A percentile compares a stretch with the other conserved stretches of the same genome.
Evolutionary conservation across 177 flowering plant species (phyloP).

Genomic region (Vitis hybrid): DNA sequence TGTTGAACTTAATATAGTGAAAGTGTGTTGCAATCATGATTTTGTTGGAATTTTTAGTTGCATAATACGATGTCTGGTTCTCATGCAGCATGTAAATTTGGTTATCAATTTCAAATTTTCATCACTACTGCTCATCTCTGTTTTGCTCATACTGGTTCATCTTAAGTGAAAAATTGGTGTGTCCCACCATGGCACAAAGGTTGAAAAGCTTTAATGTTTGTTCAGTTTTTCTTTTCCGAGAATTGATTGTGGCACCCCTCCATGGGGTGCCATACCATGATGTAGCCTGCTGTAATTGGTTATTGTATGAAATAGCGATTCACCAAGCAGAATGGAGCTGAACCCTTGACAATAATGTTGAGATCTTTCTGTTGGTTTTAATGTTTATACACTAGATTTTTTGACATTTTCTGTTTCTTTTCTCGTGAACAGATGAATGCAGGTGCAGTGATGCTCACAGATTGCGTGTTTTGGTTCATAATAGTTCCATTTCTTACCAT

Average conservation of each 20-base stretch:
- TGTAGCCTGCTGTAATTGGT: background rate
- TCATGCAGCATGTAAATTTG: too few species aligned
- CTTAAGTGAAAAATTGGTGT: background rate
- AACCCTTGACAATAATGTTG: too few species aligned
- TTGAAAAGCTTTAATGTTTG: background rate
- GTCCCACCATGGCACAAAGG: background rate
- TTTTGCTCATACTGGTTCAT: background rate
- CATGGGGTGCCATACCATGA: background rate
- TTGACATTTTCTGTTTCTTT: constrained; percentile 5
- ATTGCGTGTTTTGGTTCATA: constrained; percentile 86
- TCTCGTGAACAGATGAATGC: constrained; percentile 65
- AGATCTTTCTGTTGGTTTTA: background rate
- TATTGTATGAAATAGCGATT: background rate
- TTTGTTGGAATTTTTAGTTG: too few species aligned
- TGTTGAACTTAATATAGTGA: too few species aligned
- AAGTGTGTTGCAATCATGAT: too few species aligned
- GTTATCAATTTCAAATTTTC: too few species aligned
- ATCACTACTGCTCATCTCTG: background rate
- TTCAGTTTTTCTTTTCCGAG: background rate
- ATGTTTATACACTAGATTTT: background rate
- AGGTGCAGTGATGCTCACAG: constrained; percentile 92
- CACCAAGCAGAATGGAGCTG: background rate
- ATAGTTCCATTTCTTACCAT: constrained; percentile 76
- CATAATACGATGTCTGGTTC: too few species aligned
- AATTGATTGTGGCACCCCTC: background rate